Conservation (phyloP, 352 stramenopile genomes). For the Pythium periplocum region DNA sequence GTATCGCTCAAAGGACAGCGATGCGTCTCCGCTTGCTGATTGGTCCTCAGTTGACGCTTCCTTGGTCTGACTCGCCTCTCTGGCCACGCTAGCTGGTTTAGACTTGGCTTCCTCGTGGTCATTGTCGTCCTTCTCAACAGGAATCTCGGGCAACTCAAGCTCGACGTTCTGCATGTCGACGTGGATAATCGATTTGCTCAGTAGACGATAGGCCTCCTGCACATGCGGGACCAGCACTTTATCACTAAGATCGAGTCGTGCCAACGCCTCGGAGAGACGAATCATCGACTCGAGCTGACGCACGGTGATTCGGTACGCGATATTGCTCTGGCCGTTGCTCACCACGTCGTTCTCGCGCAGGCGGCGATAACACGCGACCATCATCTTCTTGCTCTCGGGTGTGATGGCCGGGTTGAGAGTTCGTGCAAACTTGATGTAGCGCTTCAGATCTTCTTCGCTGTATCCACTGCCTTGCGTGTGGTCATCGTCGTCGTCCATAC, state of each 20-base stretch:
- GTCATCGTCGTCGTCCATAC: background rate
- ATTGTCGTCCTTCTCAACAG: slow-evolving; percentile 36
- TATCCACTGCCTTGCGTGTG: slow-evolving; percentile 25
- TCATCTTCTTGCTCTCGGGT: slow-evolving; percentile 76
- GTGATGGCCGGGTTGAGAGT: slow-evolving; percentile 71
- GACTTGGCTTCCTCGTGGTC: slow-evolving; percentile 7
- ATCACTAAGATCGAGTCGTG: slow-evolving; percentile 93
- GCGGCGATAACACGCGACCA: slow-evolving; percentile 97
- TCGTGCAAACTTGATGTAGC: slow-evolving; percentile 93
- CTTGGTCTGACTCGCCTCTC: too few relatives aligned
- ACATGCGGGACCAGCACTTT: slow-evolving; percentile 90
- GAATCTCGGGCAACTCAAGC: slow-evolving; percentile 66
- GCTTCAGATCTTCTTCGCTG: slow-evolving; percentile 87
- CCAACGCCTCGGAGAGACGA: slow-evolving; percentile 94
- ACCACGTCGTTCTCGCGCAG: slow-evolving; percentile 95
- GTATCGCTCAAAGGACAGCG: slow-evolving; percentile 79
- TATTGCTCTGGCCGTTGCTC: slow-evolving; percentile 90
- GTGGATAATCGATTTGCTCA: slow-evolving; percentile 99
- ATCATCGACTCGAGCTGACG: slow-evolving; percentile 99
- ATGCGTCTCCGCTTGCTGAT: slow-evolving; percentile 23
- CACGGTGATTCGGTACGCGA: slow-evolving; percentile 98
- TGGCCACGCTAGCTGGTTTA: too few relatives aligned
- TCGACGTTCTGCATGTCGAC: slow-evolving; percentile 97
- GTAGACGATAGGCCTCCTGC: slow-evolving; percentile 94
- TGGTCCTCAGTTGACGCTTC: slow-evolving; percentile 8